Evolutionary conservation across 1,284 basidiomycete genomes (phyloP).

Genomic region (Agaricales sp.): DNA sequence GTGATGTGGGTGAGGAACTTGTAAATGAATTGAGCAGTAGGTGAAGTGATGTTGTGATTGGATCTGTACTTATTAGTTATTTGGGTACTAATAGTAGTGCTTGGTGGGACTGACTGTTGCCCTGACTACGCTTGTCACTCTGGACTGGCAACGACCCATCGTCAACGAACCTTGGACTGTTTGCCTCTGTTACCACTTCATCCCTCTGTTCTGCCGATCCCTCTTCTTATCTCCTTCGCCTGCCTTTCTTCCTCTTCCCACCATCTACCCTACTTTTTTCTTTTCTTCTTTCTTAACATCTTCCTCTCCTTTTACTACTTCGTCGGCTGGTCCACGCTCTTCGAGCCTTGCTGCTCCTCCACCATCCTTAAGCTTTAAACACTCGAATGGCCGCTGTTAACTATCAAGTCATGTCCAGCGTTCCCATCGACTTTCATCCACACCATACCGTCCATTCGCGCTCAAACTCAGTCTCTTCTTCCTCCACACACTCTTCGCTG

Average conservation of each 20-base stretch:
- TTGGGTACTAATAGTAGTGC: too few species aligned
- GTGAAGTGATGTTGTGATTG: too few species aligned
- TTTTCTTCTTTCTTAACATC: too few species aligned
- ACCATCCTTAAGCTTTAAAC: conserved; percentile 8
- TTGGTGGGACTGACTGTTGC: too few species aligned
- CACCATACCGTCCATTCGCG: conserved; percentile 52
- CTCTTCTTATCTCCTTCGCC: conserved; percentile 11
- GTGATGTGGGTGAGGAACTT: conserved; percentile 3
- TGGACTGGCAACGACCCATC: too few species aligned
- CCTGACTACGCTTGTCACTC: too few species aligned
- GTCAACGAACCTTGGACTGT: too few species aligned
- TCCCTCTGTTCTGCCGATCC: background rate
- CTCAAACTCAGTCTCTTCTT: conserved; percentile 67
- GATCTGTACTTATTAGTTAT: too few species aligned
- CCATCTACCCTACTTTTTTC: conserved; percentile 16
- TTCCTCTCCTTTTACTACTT: background rate
- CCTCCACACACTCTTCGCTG: conserved; percentile 55
- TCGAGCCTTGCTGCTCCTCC: background rate
- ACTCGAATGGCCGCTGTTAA: conserved; percentile 57
- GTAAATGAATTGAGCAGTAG: conserved; percentile 13
- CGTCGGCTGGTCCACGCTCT: background rate
- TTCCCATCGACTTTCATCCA: conserved; percentile 62
- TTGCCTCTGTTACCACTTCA: too few species aligned
- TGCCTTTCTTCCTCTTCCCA: conserved; percentile 15
- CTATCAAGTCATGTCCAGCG: conserved; percentile 57